Percentiles rank a stretch among this genome's conserved stretches.
These are phyloP conservation scores for Acanthamoeba rhysodes DNA, from an alignment of 208 protist species.

Conservation along the genomic window DNA sequence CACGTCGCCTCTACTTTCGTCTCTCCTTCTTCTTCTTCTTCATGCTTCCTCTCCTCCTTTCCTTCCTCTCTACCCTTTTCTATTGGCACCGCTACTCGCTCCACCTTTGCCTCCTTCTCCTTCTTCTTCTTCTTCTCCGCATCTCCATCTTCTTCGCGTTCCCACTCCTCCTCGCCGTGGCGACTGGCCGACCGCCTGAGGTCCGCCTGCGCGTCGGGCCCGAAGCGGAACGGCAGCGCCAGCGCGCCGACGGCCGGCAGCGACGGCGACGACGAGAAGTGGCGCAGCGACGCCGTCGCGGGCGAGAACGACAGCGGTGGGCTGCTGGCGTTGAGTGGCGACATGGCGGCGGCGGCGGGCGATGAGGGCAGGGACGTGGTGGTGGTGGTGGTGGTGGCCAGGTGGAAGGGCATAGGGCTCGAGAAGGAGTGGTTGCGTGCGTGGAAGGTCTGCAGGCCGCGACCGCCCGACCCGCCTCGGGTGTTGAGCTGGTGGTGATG, in stretches of 20 bases:
- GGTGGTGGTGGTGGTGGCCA: not conserved
- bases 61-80: not conserved
- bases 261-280: constrained; percentile 15
- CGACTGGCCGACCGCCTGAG: not conserved
- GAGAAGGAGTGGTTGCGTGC: constrained; percentile 45
- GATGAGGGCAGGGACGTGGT: not conserved
- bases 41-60: not conserved
- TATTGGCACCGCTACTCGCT: not conserved
- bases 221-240: constrained; percentile 23
- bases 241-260: not conserved
- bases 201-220: not conserved
- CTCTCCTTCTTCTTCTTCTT: not conserved
- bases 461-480: not conserved
- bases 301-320: not conserved
- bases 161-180: not conserved
- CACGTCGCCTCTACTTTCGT: not conserved
- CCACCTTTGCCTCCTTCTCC: not conserved
- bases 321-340: not conserved
- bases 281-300: not conserved
- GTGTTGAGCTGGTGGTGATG: not conserved
- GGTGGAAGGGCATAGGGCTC: not conserved
- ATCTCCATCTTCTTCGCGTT: not conserved
- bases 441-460: not conserved
- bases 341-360: not conserved
- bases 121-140: not conserved